These are phyloP conservation scores for Cairneyella variabilis DNA, from an alignment of 495 filamentous ascomycete genomes.

Conservation along the genomic window DNA sequence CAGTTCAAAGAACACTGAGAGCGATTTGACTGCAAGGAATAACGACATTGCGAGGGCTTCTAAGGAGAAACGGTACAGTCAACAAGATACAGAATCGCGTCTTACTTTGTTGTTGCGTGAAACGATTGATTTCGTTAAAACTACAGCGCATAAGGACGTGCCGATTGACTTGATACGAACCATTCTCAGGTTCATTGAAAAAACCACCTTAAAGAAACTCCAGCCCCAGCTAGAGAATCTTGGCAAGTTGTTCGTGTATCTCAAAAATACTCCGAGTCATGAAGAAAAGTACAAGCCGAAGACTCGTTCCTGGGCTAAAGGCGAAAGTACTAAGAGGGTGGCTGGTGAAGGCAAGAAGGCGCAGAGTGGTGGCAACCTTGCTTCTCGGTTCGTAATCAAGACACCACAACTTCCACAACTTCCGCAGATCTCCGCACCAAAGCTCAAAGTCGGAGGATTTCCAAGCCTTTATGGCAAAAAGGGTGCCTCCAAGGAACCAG, in stretches of 20 bases:
- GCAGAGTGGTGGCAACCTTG: conserved; percentile 5
- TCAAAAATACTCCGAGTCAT: conserved; percentile 18
- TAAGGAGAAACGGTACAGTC: conserved; percentile 4
- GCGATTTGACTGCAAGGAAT: not conserved
- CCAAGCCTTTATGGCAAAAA: conserved; percentile 7
- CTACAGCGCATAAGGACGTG: conserved; percentile 27
- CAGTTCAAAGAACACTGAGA: conserved; percentile 11
- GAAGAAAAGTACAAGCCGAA: conserved; percentile 14
- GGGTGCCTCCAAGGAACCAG: conserved; percentile 7
- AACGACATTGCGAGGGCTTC: conserved; percentile 8
- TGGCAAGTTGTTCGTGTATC: conserved; percentile 31
- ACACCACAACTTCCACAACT: conserved; percentile 11
- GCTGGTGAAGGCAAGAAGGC: not conserved
- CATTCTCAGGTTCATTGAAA: conserved; percentile 27
- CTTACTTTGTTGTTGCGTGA: conserved; percentile 22
- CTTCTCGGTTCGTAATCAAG: conserved; percentile 6
- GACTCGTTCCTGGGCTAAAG: not conserved
- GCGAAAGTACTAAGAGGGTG: conserved; percentile 3
- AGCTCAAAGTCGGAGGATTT: conserved; percentile 11
- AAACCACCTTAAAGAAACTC: conserved; percentile 23
- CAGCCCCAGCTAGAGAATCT: conserved; percentile 27
- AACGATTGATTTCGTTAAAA: conserved; percentile 30
- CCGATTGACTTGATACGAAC: conserved; percentile 29
- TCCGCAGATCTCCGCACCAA: conserved; percentile 8
- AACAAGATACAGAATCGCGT: conserved; percentile 13